These are phyloP conservation scores for Acacia confusa DNA, from an alignment of 306 rosid species.

Conservation along the genomic window DNA sequence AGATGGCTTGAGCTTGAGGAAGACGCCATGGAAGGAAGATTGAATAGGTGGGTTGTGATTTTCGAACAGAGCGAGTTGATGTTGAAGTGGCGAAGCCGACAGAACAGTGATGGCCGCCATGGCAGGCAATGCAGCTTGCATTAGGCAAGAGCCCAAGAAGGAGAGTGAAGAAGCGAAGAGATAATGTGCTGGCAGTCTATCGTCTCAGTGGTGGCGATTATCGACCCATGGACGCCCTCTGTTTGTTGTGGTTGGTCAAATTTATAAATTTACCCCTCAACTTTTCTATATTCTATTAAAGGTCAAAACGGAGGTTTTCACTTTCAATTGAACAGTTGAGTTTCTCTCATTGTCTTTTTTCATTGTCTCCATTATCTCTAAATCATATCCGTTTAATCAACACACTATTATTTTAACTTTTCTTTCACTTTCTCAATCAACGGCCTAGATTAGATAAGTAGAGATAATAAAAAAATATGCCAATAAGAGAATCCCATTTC, in stretches of 20 bases:
- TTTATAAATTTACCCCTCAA: neutral
- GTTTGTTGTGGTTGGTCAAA: neutral
- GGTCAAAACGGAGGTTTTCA: neutral
- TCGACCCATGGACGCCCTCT: neutral
- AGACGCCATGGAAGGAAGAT: slow-evolving; percentile 46
- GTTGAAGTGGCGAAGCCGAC: slow-evolving; percentile 29
- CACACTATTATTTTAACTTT: too few species aligned
- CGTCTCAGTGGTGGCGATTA: neutral
- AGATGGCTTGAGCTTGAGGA: slow-evolving; percentile 46
- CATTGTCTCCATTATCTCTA: too few species aligned
- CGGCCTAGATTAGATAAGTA: too few species aligned
- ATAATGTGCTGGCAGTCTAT: slow-evolving; percentile 18
- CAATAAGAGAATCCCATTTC: too few species aligned
- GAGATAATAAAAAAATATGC: too few species aligned
- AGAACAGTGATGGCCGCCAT: slow-evolving; percentile 61
- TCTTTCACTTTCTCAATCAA: too few species aligned
- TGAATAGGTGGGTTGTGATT: slow-evolving; percentile 15
- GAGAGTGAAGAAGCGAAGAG: neutral
- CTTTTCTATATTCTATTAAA: neutral
- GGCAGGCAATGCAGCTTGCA: slow-evolving; percentile 61
- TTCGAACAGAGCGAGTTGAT: slow-evolving; percentile 31
- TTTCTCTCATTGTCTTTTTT: too few species aligned
- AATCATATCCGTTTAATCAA: too few species aligned
- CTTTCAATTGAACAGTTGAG: too few species aligned
- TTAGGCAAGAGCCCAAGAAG: neutral